Percentiles rank a stretch among this genome's conserved stretches.
Evolutionary conservation across 176 grass and related monocot species (phyloP).

Genomic region (Zea mays): DNA sequence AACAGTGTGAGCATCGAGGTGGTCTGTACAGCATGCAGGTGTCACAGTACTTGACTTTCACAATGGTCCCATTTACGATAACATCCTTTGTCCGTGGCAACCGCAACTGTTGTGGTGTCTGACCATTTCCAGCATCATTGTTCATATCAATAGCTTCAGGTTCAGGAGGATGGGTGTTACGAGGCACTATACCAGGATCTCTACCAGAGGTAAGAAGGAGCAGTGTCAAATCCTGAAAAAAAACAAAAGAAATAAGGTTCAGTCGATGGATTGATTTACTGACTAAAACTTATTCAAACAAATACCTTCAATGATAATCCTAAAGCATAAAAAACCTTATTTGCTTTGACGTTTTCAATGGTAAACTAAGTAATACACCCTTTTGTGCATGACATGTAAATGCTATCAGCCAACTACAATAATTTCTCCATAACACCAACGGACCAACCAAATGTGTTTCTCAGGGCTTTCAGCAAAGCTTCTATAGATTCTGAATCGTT

Average conservation of each 20-base stretch:
- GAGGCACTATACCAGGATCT: constrained; percentile 95
- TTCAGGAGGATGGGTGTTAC: constrained; percentile 81
- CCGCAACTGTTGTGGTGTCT: constrained; percentile 76
- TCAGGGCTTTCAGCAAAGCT: not conserved
- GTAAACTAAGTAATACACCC: not conserved
- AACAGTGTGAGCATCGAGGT: constrained; percentile 89
- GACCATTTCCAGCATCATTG: constrained; percentile 50
- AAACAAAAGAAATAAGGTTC: constrained; percentile 29
- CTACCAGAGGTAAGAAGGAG: constrained; percentile 85
- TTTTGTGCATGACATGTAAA: not conserved
- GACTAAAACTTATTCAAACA: not conserved
- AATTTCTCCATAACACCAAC: not conserved
- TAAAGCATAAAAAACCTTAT: not conserved
- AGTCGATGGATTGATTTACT: constrained; percentile 4
- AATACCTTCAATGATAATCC: not conserved
- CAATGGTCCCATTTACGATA: constrained; percentile 65
- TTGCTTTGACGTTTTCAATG: not conserved
- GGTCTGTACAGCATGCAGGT: constrained; percentile 95
- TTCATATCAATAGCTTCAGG: constrained; percentile 59
- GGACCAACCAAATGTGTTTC: not conserved
- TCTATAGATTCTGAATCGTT: not conserved
- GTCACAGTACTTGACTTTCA: constrained; percentile 94
- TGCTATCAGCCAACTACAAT: not conserved
- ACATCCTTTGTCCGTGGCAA: constrained; percentile 82
- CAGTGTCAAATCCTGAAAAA: constrained; percentile 82